Evolutionary conservation across 2,329 filamentous ascomycete genomes (phyloP).

Genomic region (Tricladium varicosporioides): DNA sequence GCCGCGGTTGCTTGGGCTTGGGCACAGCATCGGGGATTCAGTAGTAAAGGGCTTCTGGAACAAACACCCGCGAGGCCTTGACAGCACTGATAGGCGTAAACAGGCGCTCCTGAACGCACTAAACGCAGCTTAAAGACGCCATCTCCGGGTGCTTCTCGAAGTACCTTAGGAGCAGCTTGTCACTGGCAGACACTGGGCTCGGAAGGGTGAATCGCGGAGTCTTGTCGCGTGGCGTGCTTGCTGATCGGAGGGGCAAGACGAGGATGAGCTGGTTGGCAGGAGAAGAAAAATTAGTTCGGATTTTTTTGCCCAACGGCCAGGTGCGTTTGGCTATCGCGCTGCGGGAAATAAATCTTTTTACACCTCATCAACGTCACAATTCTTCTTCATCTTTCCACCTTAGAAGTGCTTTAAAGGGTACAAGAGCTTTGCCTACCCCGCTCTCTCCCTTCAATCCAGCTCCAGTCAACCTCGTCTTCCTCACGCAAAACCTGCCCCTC

Average conservation of each 20-base stretch:
- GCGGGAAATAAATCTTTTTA: background rate
- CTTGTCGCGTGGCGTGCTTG: background rate
- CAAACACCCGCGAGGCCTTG: background rate
- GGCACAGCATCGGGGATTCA: background rate
- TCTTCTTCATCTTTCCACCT: background rate
- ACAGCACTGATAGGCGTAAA: background rate
- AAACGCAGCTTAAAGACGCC: background rate
- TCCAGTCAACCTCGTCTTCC: background rate
- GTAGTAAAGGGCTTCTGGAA: background rate
- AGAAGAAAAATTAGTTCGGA: no score
- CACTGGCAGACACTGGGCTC: no score
- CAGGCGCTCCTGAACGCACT: background rate
- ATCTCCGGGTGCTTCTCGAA: background rate
- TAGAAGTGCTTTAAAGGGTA: background rate
- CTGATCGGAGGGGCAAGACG: background rate
- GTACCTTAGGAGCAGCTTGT: no score
- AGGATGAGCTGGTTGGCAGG: background rate
- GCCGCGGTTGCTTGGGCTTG: no score
- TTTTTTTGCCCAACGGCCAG: background rate
- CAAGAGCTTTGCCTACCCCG: background rate
- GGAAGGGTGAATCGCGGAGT: no score
- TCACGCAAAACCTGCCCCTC: background rate
- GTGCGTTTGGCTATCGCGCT: background rate
- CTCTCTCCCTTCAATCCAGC: background rate
- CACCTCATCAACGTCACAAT: background rate